Conservation (phyloP, 2,329 filamentous ascomycete genomes). For the Cucurbitaria berberidis region DNA sequence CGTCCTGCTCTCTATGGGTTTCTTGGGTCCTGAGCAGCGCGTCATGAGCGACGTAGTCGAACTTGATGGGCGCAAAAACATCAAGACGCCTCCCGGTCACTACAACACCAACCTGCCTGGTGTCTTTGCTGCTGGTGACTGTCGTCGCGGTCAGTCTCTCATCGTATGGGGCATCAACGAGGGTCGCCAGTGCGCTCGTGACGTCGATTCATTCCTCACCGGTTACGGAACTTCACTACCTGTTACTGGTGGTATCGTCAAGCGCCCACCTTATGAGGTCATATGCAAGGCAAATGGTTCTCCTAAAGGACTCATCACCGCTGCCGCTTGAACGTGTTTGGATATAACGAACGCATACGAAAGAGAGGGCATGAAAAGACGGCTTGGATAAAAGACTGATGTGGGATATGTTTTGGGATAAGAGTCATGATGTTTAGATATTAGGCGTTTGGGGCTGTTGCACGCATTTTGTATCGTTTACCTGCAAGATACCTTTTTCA, state of each 20-base stretch:
- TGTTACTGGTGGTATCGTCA: slow-evolving; percentile 91
- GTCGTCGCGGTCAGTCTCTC: slow-evolving; percentile 89
- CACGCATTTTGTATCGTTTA: slow-evolving; percentile 32
- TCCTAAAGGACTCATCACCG: slow-evolving; percentile 48
- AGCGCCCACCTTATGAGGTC: slow-evolving; percentile 77
- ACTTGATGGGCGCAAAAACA: slow-evolving; percentile 90
- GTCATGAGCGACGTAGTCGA: slow-evolving; percentile 87
- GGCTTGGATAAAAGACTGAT: not conserved
- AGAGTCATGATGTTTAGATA: slow-evolving; percentile 15
- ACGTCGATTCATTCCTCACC: slow-evolving; percentile 88
- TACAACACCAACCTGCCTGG: slow-evolving; percentile 88
- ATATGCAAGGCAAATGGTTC: slow-evolving; percentile 53
- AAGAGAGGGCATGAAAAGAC: slow-evolving; percentile 8
- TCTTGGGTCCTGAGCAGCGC: slow-evolving; percentile 90
- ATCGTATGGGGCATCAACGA: slow-evolving; percentile 99
- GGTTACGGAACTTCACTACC: slow-evolving; percentile 77
- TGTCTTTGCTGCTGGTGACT: slow-evolving; percentile 94
- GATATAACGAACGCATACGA: slow-evolving; percentile 9
- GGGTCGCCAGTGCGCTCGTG: slow-evolving; percentile 88
- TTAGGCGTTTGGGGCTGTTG: slow-evolving; percentile 18
- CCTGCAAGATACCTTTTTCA: slow-evolving; percentile 48
- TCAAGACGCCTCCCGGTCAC: slow-evolving; percentile 88
- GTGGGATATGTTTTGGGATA: slow-evolving; percentile 8
- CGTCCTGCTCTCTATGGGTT: slow-evolving; percentile 95
- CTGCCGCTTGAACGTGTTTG: slow-evolving; percentile 36